Conservation (phyloP, 257 asterid genomes). For the Nicotiana noctiflora region DNA sequence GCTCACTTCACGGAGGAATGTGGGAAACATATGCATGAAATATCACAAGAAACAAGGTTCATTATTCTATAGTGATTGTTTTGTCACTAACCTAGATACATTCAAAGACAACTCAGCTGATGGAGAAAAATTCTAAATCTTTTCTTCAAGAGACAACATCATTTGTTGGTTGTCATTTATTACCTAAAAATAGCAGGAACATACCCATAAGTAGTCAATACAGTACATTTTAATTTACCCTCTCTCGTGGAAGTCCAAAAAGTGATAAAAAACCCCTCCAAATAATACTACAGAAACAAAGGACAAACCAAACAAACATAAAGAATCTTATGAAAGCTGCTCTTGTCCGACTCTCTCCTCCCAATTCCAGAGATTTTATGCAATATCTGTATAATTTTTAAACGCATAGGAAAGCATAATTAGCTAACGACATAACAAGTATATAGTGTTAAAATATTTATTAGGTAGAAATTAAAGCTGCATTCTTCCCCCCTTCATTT, state of each 20-base stretch:
- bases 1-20: neutral
- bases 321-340: neutral
- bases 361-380: neutral
- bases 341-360: neutral
- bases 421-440: neutral
- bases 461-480: neutral
- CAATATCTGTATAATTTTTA: neutral
- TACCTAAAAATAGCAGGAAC: neutral
- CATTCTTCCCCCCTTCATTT: neutral
- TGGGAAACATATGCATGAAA: neutral
- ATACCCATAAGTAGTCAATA: neutral
- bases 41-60: neutral
- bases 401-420: neutral
- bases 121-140: neutral
- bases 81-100: neutral
- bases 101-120: neutral
- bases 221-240: neutral
- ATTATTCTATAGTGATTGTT: neutral
- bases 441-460: neutral
- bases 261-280: neutral
- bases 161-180: neutral
- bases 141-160: neutral
- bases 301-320: neutral
- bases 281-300: neutral
- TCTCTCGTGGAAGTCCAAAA: neutral